phyloP scores from a whole-genome alignment of 2,329 filamentous ascomycete species.

The Metarhizium rileyi region DNA sequence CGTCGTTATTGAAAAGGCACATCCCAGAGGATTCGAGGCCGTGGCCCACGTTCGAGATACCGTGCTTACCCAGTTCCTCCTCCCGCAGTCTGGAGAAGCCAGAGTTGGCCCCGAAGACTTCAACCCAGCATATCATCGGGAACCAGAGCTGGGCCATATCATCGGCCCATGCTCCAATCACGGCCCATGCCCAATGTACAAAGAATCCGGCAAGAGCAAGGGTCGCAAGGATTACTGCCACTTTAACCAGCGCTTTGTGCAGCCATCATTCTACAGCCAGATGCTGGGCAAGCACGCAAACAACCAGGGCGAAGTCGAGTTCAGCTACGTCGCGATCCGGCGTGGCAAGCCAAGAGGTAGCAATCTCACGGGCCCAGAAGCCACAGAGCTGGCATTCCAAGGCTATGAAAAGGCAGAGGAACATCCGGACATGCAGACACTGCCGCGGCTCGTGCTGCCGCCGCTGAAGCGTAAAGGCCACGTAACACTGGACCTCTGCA shows the following conservation, averaged over 20 bases:
- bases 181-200: slow-evolving; percentile 79
- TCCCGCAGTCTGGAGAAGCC: slow-evolving; percentile 32
- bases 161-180: slow-evolving; percentile 84
- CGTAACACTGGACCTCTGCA: slow-evolving; percentile 84
- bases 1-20: slow-evolving; percentile 81
- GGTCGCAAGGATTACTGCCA: slow-evolving; percentile 86
- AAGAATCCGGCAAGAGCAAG: slow-evolving; percentile 53
- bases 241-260: slow-evolving; percentile 81
- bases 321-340: slow-evolving; percentile 80
- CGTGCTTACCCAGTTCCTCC: slow-evolving; percentile 66
- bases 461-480: slow-evolving; percentile 85
- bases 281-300: slow-evolving; percentile 58
- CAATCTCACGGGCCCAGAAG: slow-evolving; percentile 38
- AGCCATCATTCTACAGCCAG: slow-evolving; percentile 71
- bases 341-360: slow-evolving; percentile 47
- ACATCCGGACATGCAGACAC: slow-evolving; percentile 48
- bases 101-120: slow-evolving; percentile 25
- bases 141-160: slow-evolving; percentile 53
- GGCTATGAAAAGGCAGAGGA: slow-evolving; percentile 52
- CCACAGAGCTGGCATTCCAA: slow-evolving; percentile 57
- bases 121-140: slow-evolving; percentile 28
- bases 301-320: slow-evolving; percentile 86
- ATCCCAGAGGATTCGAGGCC: slow-evolving; percentile 85
- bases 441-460: slow-evolving; percentile 69
- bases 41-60: slow-evolving; percentile 76